These are phyloP conservation scores for Ophiosphaerella herpotricha DNA, from an alignment of 2,329 filamentous ascomycete species.

Conservation along the genomic window DNA sequence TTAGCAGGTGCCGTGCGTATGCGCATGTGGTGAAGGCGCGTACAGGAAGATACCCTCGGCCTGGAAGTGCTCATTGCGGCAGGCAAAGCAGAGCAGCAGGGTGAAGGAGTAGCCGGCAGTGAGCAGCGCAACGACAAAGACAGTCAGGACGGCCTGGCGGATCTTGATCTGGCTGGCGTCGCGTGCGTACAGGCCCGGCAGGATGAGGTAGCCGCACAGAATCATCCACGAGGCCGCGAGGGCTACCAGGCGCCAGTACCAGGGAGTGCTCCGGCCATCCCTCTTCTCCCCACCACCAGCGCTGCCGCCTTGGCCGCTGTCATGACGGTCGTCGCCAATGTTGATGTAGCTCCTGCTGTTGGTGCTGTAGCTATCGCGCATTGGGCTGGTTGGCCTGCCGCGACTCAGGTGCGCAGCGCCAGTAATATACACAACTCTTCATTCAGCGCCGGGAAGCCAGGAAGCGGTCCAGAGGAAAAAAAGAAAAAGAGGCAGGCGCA, in stretches of 20 bases:
- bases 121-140: constrained; percentile 54
- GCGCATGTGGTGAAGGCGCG: constrained; percentile 2
- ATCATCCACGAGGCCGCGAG: constrained; percentile 54
- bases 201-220: constrained; percentile 53
- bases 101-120: constrained; percentile 56
- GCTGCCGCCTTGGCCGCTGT: constrained; percentile 14
- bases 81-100: constrained; percentile 53
- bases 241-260: constrained; percentile 56
- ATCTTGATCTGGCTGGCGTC: constrained; percentile 45
- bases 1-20: constrained; percentile 16
- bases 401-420: constrained; percentile 25
- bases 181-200: constrained; percentile 53
- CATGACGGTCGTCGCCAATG: constrained; percentile 27
- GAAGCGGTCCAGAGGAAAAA: constrained; percentile 2
- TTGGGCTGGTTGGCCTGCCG: constrained; percentile 26
- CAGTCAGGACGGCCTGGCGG: constrained; percentile 47
- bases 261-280: constrained; percentile 31
- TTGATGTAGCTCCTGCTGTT: constrained; percentile 36
- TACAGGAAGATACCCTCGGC: constrained; percentile 55
- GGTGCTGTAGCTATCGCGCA: constrained; percentile 34
- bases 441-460: constrained; percentile 15
- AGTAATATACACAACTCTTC: constrained; percentile 12
- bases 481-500: constrained; percentile 14
- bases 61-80: constrained; percentile 53
- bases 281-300: too few species aligned